Conservation (phyloP, 805 yeast species). For the Wickerhamiella cacticola region DNA sequence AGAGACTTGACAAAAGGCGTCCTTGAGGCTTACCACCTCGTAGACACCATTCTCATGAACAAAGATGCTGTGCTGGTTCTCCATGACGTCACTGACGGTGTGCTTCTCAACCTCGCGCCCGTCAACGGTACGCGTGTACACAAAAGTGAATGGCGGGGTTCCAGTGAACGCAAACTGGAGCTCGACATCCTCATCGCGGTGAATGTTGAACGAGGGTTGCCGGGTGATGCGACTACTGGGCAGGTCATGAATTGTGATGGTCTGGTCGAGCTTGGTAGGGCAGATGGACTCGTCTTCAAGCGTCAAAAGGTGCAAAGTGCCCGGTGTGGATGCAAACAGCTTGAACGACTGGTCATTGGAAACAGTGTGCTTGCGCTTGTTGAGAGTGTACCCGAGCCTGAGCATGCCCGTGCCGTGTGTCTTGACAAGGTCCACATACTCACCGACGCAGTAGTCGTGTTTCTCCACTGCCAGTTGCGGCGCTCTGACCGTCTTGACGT, state of each 20-base stretch:
- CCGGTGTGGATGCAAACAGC: conserved; percentile 72
- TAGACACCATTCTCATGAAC: conserved; percentile 88
- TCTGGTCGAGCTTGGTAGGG: conserved; percentile 28
- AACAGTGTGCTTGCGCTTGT: conserved; percentile 41
- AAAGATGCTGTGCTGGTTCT: conserved; percentile 52
- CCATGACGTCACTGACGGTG: conserved; percentile 49
- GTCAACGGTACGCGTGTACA: conserved; percentile 55
- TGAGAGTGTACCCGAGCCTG: conserved; percentile 59
- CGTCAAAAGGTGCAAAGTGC: conserved; percentile 54
- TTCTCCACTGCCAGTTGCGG: not conserved
- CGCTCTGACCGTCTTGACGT: conserved; percentile 1
- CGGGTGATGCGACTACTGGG: conserved; percentile 75
- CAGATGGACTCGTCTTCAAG: conserved; percentile 69
- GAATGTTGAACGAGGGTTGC: conserved; percentile 72
- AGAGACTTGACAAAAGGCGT: conserved; percentile 50
- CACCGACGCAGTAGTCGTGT: conserved; percentile 81
- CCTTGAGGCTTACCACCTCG: conserved; percentile 83
- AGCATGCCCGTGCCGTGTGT: conserved; percentile 75
- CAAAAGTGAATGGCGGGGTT: conserved; percentile 78
- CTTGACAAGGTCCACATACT: conserved; percentile 55
- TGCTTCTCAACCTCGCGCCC: conserved; percentile 46
- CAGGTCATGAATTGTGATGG: conserved; percentile 39
- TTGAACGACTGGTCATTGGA: conserved; percentile 45
- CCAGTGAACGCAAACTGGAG: conserved; percentile 74
- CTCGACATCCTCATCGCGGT: conserved; percentile 76